Evolutionary conservation across 768 basidiomycete species (phyloP), one percentile per base, ranked within the genome.

Genomic region (Chiua virens): DNA sequence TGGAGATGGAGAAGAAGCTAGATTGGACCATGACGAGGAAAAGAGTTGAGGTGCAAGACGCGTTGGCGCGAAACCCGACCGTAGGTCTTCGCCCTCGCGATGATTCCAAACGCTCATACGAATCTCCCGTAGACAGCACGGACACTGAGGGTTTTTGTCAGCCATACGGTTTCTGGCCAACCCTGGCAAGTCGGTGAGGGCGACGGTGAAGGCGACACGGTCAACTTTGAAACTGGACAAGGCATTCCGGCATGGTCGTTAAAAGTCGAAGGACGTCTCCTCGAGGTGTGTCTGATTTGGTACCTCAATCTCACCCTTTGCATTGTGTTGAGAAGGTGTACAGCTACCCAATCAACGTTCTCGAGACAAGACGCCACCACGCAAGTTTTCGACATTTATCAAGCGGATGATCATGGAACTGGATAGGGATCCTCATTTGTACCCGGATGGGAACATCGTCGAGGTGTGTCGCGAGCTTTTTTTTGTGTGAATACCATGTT

Each of bases 1-100:
- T 94, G 23, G 86, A 89, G 57, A 91, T 91, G 83, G 94, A 97
- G 66, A 80, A 89, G 51, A 90, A 87, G 65, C 74, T 98, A 15
- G 94, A 98, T 69, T 97, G 95, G 95, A 95, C 92, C 5, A 87
- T 95, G 77, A 85, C 83, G 65, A 78, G 95, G 65, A 96, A 96
- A 71, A 83, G 80, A 59, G 87, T 87, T 10, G 94, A 98, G 65
- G 85, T 98, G 28, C 89, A 93, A 63, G 94, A 98, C 64, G 84
- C 92, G n/a, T 65, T 95, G 41, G 79, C 80, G 20, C 79, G 86
- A 51, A 84, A 80, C 32, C 83, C 87, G 20, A 81, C 84, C 5
- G 94, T 62, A 51, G 22, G 63, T 60, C 34, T 8, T 21, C 1
- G 18, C 42, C 0, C 17, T 21, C 23, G 32, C 38, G n/a, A 11